These are phyloP conservation scores for Breviolum minutum DNA, from an alignment of 73 alveolate genomes.

Conservation along the genomic window DNA sequence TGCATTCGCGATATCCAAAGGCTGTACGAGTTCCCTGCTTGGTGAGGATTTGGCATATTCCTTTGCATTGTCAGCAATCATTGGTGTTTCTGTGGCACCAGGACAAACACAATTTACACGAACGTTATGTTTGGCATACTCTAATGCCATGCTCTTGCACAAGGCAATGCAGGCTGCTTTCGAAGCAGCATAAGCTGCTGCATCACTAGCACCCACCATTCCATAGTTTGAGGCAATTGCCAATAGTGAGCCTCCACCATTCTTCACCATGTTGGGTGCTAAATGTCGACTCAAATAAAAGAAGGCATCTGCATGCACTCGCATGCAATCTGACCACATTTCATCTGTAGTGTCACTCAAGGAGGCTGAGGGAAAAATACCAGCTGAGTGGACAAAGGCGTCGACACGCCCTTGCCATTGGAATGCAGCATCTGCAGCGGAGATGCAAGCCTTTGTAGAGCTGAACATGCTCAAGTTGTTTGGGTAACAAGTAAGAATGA, in stretches of 20 bases:
- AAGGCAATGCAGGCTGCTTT: conserved; percentile 13
- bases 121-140: background rate
- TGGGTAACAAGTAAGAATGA: no score
- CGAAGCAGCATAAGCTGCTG: conserved; percentile 25
- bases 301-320: conserved; percentile 58
- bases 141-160: conserved; percentile 20
- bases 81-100: conserved; percentile 26
- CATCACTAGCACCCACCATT: conserved; percentile 30
- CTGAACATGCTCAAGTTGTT: no score
- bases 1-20: conserved; percentile 22
- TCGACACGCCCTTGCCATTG: conserved; percentile 25
- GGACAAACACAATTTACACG: conserved; percentile 57
- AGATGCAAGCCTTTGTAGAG: background rate
- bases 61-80: background rate
- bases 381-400: conserved; percentile 40
- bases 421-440: conserved; percentile 20
- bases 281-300: conserved; percentile 35
- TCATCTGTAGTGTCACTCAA: conserved; percentile 37
- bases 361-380: conserved; percentile 33
- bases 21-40: conserved; percentile 26
- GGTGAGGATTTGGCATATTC: conserved; percentile 24
- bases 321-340: conserved; percentile 62
- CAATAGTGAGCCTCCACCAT: conserved; percentile 27
- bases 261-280: conserved; percentile 13
- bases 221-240: conserved; percentile 72